Evolutionary conservation across 2,329 filamentous ascomycete species (phyloP), one percentile per base, ranked within the genome.

Genomic region (Sporothrix brunneoviolacea): DNA sequence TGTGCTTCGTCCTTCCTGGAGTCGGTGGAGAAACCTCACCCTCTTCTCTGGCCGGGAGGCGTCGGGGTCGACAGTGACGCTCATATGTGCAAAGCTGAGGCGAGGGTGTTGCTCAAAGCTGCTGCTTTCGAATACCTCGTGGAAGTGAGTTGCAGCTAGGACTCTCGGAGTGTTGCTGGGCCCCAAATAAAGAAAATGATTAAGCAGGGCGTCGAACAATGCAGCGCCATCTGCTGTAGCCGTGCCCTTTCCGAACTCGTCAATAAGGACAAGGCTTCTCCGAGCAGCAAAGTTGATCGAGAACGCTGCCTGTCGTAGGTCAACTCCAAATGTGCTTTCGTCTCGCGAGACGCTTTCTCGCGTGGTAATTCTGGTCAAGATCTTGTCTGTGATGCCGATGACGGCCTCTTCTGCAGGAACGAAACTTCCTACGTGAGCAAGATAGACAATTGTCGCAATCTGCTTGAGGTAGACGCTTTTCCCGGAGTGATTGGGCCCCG

Each of bases 401-500:
- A 68, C 77, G 8, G 91, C 91, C 24, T 68, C 71, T 15, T 83
- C 75, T 1, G 91, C 91, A 1, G 93, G 91, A 1, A 98, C 88
- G 63, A 88, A 97, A 64, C 89, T 91, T 46, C 93, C 93, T 48
- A 95, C 80, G 62, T 98, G 93, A 0, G 93, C 88, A 66, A 98
- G 77, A 62, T 93, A 96, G 13, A 95, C 83, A 52, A 95, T 93
- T 44, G 96, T 71, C 4, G 91, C 93, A 28, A 88, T 80, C 64
- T 98, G 91, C 65, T 95, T 98, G 62, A 97, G 76, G 65, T 95
- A 97, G 0, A 97, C 81, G 59, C 90, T 97, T 66, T 98, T 98
- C 0, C 93, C 93, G 0, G 93, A 97, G 64, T 93, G 94, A 59
- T 98, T 98, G 4, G 93, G 91, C 0, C 93, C 93, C 0, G 93